A percentile compares a stretch with the other conserved stretches of the same genome.
Conservation (phyloP, 768 basidiomycete species). For the Boletales sp. region DNA sequence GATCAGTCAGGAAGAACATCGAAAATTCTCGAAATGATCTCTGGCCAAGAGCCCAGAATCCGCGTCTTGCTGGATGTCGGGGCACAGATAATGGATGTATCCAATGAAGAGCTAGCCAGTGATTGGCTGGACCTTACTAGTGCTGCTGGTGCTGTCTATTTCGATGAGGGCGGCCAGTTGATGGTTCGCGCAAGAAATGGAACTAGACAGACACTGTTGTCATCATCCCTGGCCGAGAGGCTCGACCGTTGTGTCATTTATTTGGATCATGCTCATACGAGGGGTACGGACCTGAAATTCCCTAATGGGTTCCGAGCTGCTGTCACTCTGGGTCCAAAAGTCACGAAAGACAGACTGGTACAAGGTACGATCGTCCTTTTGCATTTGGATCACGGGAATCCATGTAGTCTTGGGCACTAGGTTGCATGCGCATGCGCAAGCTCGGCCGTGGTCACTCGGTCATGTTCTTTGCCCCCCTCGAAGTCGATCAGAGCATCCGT, state of each 20-base stretch:
- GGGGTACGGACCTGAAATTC: slow-evolving; percentile 51
- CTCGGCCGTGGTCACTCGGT: not conserved
- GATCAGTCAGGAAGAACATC: slow-evolving; percentile 7
- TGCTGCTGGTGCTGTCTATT: slow-evolving; percentile 42
- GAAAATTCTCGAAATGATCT: slow-evolving; percentile 33
- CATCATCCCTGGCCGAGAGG: slow-evolving; percentile 21
- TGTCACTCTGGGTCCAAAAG: slow-evolving; percentile 38
- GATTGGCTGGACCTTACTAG: slow-evolving; percentile 14
- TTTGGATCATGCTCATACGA: slow-evolving; percentile 48
- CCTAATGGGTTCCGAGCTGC: slow-evolving; percentile 30
- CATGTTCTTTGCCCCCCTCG: not conserved
- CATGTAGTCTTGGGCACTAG: not conserved
- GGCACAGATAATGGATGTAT: slow-evolving; percentile 50
- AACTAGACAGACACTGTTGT: not conserved
- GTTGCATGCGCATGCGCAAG: not conserved
- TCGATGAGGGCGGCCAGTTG: slow-evolving; percentile 19
- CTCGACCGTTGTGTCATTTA: slow-evolving; percentile 43
- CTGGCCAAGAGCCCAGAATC: slow-evolving; percentile 31
- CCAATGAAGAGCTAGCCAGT: slow-evolving; percentile 37
- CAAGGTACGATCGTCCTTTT: slow-evolving; percentile 32
- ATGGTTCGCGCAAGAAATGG: not conserved
- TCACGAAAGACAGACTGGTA: slow-evolving; percentile 49
- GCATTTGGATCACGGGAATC: not conserved
- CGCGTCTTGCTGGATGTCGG: slow-evolving; percentile 51
- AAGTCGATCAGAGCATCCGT: not conserved